Conservation (phyloP, 768 basidiomycete species). For the Pleurotus pulmonarius region DNA sequence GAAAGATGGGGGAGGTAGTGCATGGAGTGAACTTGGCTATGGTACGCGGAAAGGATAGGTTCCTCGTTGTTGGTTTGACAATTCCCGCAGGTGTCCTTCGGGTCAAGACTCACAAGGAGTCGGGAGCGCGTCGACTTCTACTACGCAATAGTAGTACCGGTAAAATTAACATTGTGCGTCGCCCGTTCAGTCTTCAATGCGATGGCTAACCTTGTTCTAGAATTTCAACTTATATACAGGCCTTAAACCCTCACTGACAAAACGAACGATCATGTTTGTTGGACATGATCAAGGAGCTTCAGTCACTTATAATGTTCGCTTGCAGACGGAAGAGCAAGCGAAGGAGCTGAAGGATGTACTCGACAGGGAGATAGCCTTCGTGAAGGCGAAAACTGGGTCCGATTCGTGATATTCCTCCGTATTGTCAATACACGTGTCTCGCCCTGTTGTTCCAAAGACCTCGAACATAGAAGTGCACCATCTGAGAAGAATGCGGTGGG, state of each 20-base stretch:
- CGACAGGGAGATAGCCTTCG: slow-evolving; percentile 57
- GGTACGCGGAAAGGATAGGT: slow-evolving; percentile 39
- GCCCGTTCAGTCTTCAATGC: not conserved
- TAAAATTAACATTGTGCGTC: slow-evolving; percentile 68
- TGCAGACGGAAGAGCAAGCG: slow-evolving; percentile 58
- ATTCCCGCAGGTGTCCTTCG: slow-evolving; percentile 53
- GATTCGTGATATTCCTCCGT: slow-evolving; percentile 7
- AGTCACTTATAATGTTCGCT: slow-evolving; percentile 58
- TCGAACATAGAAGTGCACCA: no score
- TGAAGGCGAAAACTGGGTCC: slow-evolving; percentile 30
- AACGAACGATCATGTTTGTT: slow-evolving; percentile 58
- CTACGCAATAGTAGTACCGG: slow-evolving; percentile 73
- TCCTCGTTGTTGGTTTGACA: not conserved
- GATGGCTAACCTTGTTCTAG: slow-evolving; percentile 31
- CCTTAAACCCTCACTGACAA: slow-evolving; percentile 48
- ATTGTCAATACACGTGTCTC: no score
- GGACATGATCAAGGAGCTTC: slow-evolving; percentile 64
- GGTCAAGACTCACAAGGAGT: slow-evolving; percentile 72
- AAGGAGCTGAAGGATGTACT: slow-evolving; percentile 52
- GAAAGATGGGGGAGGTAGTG: slow-evolving; percentile 25
- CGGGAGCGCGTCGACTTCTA: slow-evolving; percentile 53
- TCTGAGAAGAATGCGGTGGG: no score
- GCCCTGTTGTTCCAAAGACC: no score
- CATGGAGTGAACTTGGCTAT: slow-evolving; percentile 67
- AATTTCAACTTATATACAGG: slow-evolving; percentile 69